These are phyloP conservation scores for Euphorbia peplus DNA, from an alignment of 345 rosid genomes.

Conservation along the genomic window DNA sequence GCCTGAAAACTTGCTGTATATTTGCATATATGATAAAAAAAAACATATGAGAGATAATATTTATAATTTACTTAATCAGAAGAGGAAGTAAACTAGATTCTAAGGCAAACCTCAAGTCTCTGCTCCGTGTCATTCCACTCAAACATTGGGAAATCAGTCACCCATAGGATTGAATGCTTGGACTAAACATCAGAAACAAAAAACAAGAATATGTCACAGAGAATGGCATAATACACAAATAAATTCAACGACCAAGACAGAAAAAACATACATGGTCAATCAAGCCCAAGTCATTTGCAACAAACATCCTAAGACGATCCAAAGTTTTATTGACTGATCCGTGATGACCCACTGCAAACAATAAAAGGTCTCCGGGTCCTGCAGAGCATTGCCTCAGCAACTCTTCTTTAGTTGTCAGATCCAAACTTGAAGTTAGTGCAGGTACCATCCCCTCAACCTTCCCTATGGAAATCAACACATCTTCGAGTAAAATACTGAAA, in stretches of 20 bases:
- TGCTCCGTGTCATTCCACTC: constrained; percentile 90
- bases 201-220: constrained; percentile 1
- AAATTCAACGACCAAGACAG: constrained; percentile 10
- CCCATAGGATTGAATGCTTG: constrained; percentile 86
- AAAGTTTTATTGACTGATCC: constrained; percentile 72
- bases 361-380: constrained; percentile 74
- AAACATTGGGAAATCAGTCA: constrained; percentile 96
- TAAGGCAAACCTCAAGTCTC: constrained; percentile 73
- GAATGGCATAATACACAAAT: not conserved
- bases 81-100: too few relatives aligned
- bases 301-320: constrained; percentile 65
- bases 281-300: constrained; percentile 72
- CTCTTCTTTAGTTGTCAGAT: constrained; percentile 39
- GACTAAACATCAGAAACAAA: constrained; percentile 49
- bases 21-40: too few relatives aligned
- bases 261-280: constrained; percentile 64
- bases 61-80: too few relatives aligned
- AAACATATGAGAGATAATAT: too few relatives aligned
- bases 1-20: not conserved
- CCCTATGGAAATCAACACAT: constrained; percentile 29
- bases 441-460: constrained; percentile 68
- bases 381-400: constrained; percentile 64
- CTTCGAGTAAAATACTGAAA: constrained; percentile 10
- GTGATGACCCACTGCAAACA: constrained; percentile 83
- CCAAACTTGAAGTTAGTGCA: constrained; percentile 72